These are phyloP conservation scores for Guyanaporus albipodus DNA, from an alignment of 768 basidiomycete genomes.

Conservation along the genomic window DNA sequence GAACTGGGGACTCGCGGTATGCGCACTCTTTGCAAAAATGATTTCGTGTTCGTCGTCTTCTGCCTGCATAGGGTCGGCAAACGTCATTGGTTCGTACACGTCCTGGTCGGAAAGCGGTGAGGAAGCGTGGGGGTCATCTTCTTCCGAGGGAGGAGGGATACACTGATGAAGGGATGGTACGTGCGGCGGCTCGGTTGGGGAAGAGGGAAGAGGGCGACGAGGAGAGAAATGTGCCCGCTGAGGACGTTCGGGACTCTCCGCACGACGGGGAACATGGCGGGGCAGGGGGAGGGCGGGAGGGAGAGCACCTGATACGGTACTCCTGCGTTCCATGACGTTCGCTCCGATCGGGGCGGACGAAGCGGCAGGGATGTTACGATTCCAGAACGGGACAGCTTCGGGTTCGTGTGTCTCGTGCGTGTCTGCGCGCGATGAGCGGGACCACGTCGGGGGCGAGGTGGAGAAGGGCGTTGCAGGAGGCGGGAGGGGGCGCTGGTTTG, in stretches of 20 bases:
- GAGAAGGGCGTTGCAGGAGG: background rate
- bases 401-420: conserved; percentile 6
- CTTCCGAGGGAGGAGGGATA: conserved; percentile 15
- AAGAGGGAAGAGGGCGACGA: conserved; percentile 30
- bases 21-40: background rate
- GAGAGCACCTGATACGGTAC: conserved; percentile 23
- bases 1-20: conserved; percentile 35
- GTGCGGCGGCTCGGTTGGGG: conserved; percentile 13
- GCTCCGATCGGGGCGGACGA: conserved; percentile 11
- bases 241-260: conserved; percentile 14
- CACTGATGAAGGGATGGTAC: conserved; percentile 15
- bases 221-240: conserved; percentile 17
- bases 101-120: conserved; percentile 17
- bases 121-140: conserved; percentile 27
- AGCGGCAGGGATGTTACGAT: conserved; percentile 32
- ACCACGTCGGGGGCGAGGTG: conserved; percentile 13
- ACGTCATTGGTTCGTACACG: conserved; percentile 26
- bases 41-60: conserved; percentile 6
- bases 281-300: background rate
- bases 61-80: conserved; percentile 23
- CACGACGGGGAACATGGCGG: conserved; percentile 1
- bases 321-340: conserved; percentile 22
- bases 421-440: conserved; percentile 6
- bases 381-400: conserved; percentile 44
- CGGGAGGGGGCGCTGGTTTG: background rate